These are phyloP conservation scores for Xylariomycetidae sp. DNA, from an alignment of 2,329 filamentous ascomycete genomes.

Conservation along the genomic window DNA sequence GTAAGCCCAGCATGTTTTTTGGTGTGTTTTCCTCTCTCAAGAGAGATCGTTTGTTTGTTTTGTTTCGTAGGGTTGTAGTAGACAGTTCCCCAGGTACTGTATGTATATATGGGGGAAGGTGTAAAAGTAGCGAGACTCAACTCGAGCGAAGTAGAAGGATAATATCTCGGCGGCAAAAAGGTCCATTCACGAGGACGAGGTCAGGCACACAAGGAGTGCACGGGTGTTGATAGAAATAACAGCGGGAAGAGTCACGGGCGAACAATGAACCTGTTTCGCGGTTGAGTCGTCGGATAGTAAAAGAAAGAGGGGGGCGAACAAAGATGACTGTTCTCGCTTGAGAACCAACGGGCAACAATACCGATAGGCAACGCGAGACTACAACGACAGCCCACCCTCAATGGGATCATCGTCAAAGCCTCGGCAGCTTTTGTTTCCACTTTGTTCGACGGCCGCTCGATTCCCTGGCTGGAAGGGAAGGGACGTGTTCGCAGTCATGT, in stretches of 20 bases:
- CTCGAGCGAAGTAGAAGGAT: constrained; percentile 8
- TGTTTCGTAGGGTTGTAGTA: neutral
- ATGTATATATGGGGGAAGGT: neutral
- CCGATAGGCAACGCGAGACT: neutral
- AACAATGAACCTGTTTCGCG: constrained; percentile 20
- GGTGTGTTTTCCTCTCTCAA: constrained; percentile 1
- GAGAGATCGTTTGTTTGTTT: neutral
- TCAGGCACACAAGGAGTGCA: constrained; percentile 6
- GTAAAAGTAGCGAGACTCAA: constrained; percentile 10
- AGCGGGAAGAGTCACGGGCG: constrained; percentile 15
- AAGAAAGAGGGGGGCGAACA: constrained; percentile 13
- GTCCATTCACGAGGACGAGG: constrained; percentile 15
- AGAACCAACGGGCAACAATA: constrained; percentile 15
- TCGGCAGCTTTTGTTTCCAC: constrained; percentile 23
- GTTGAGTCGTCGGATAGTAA: constrained; percentile 10
- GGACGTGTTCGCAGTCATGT: constrained; percentile 8
- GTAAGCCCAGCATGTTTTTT: constrained; percentile 23
- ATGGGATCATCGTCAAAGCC: constrained; percentile 9
- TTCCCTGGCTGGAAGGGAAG: constrained; percentile 11
- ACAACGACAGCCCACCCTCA: constrained; percentile 8
- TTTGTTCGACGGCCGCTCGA: constrained; percentile 16
- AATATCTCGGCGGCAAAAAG: constrained; percentile 14
- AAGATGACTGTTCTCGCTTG: constrained; percentile 8
- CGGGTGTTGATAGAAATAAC: constrained; percentile 17
- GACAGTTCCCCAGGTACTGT: neutral